A percentile compares a stretch with the other conserved stretches of the same genome.
These are phyloP conservation scores for Lactarius tabidus DNA, from an alignment of 768 basidiomycete genomes.

Conservation along the genomic window DNA sequence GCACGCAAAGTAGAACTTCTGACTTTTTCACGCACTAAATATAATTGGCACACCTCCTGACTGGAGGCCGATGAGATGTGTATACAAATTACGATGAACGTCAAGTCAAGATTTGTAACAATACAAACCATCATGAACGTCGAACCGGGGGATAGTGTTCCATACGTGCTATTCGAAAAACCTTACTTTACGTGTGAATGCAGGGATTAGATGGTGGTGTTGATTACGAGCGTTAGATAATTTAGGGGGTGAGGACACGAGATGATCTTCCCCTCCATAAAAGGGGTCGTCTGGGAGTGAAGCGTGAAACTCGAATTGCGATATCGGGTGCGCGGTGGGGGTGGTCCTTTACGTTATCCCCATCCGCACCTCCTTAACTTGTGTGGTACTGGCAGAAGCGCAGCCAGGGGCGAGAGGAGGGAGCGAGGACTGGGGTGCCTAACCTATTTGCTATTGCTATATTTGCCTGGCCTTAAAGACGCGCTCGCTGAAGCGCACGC, in stretches of 20 bases:
- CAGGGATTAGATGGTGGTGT: neutral
- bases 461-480: slow-evolving; percentile 42
- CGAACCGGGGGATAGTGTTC: neutral
- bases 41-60: neutral
- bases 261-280: neutral
- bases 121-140: neutral
- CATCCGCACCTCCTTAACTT: neutral
- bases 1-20: neutral
- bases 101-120: neutral
- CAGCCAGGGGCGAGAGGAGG: slow-evolving; percentile 12
- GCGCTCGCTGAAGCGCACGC: slow-evolving; percentile 37
- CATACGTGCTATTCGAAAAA: neutral
- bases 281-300: neutral
- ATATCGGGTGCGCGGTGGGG: neutral
- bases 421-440: neutral
- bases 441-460: neutral
- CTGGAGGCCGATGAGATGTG: too few relatives aligned
- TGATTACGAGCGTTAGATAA: slow-evolving; percentile 1
- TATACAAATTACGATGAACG: neutral
- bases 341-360: slow-evolving; percentile 5
- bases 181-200: neutral
- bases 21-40: neutral
- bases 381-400: slow-evolving; percentile 12
- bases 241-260: neutral
- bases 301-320: neutral